phyloP scores from a whole-genome alignment of 179 eudicot genomes.

The Nepenthes alata region DNA sequence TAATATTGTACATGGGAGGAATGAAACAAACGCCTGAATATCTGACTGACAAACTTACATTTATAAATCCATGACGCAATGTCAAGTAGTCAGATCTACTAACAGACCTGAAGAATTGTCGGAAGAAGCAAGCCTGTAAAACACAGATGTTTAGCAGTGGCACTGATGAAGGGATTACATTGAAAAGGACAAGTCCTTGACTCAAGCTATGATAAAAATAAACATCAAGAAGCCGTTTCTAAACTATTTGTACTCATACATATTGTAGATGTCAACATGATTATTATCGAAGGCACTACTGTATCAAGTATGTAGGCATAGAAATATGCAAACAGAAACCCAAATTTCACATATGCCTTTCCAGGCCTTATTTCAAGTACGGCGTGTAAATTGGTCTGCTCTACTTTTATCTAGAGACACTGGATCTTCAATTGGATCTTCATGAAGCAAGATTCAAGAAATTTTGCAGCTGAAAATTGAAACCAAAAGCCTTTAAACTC shows the following conservation, averaged over 20 bases:
- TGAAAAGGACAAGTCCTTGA: background rate
- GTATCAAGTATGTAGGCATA: too few relatives aligned
- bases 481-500: too few relatives aligned
- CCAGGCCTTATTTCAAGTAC: too few relatives aligned
- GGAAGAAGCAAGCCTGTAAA: constrained; percentile 70
- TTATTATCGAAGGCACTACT: too few relatives aligned
- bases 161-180: background rate
- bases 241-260: background rate
- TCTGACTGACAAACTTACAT: constrained; percentile 32
- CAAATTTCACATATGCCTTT: too few relatives aligned
- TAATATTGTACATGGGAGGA: background rate
- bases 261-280: too few relatives aligned
- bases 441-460: too few relatives aligned
- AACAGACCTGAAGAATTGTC: constrained; percentile 76
- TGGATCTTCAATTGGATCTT: too few relatives aligned
- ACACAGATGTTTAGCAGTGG: constrained; percentile 1
- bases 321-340: too few relatives aligned
- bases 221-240: background rate
- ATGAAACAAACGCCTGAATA: background rate
- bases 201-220: background rate
- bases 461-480: too few relatives aligned
- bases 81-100: constrained; percentile 69
- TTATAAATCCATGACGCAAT: constrained; percentile 82
- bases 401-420: too few relatives aligned
- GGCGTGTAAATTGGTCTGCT: too few relatives aligned